phyloP scores from a whole-genome alignment of 2,329 filamentous ascomycete genomes.

The Gaeumannomyces tritici region DNA sequence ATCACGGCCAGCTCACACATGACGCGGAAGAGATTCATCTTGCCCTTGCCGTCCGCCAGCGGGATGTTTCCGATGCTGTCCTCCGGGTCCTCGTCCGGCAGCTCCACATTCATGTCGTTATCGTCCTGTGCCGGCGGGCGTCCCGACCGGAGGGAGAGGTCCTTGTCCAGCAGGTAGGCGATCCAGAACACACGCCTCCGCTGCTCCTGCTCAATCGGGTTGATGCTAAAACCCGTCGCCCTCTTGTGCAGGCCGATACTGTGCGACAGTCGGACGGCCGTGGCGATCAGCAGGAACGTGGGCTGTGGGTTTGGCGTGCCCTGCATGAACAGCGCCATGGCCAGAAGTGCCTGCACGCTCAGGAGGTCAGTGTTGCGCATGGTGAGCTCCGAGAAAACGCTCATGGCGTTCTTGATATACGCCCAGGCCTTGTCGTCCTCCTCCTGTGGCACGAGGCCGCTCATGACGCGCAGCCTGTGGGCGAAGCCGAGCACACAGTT shows the following conservation, averaged over 20 bases:
- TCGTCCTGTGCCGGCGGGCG: conserved; percentile 53
- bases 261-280: conserved; percentile 82
- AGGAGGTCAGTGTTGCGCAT: conserved; percentile 94
- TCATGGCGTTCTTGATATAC: conserved; percentile 94
- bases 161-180: conserved; percentile 56
- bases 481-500: conserved; percentile 92
- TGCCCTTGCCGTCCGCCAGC: conserved; percentile 76
- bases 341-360: conserved; percentile 86
- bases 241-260: conserved; percentile 93
- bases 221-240: conserved; percentile 85
- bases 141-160: conserved; percentile 49
- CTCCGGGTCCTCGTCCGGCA: conserved; percentile 80
- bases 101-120: conserved; percentile 84
- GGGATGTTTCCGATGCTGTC: conserved; percentile 96
- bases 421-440: conserved; percentile 94
- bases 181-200: conserved; percentile 59
- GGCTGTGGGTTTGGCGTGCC: conserved; percentile 96
- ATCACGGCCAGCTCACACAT: conserved; percentile 91
- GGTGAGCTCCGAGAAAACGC: conserved; percentile 81
- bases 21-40: conserved; percentile 88
- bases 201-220: conserved; percentile 89
- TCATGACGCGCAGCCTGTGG: conserved; percentile 88
- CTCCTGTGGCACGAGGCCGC: conserved; percentile 78
- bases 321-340: conserved; percentile 90
- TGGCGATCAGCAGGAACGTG: conserved; percentile 81